Conservation (phyloP, 129 eudicot genomes). For the Centaurea solstitialis region DNA sequence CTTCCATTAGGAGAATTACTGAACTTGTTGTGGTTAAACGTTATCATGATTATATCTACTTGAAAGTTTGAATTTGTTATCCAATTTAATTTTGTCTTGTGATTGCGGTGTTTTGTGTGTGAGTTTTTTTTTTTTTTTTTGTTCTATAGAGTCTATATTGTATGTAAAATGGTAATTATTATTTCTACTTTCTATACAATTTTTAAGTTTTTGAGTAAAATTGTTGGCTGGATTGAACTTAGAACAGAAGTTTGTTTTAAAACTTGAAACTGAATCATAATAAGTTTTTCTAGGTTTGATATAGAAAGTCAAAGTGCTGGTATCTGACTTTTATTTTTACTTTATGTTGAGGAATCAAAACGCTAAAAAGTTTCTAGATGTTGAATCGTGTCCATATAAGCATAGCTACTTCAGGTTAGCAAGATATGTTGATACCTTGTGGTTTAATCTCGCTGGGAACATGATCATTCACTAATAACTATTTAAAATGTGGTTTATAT, state of each 20-base stretch:
- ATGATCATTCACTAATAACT: not conserved
- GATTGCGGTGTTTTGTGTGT: no score
- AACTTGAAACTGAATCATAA: not conserved
- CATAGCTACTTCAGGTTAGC: no score
- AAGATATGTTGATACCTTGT: no score
- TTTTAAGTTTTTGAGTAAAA: not conserved
- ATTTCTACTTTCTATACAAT: not conserved
- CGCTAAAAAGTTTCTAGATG: not conserved
- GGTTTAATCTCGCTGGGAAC: no score
- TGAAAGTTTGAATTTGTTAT: not conserved
- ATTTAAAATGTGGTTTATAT: not conserved
- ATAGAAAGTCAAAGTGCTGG: not conserved
- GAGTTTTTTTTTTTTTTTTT: no score
- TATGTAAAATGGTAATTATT: not conserved
- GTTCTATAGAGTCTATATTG: not conserved
- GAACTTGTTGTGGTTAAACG: conserved; percentile 33
- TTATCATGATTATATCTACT: conserved; percentile 30
- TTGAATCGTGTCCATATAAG: not conserved
- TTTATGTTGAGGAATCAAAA: not conserved
- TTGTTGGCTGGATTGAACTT: not conserved
- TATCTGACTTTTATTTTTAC: not conserved
- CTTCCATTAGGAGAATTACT: conserved; percentile 46
- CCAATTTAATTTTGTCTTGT: not conserved
- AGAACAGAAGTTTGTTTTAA: not conserved
- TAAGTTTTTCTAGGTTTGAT: not conserved